A percentile compares a stretch with the other conserved stretches of the same genome.
Evolutionary conservation across 805 yeast species (phyloP).

Genomic region (Lachancea kluyveri): DNA sequence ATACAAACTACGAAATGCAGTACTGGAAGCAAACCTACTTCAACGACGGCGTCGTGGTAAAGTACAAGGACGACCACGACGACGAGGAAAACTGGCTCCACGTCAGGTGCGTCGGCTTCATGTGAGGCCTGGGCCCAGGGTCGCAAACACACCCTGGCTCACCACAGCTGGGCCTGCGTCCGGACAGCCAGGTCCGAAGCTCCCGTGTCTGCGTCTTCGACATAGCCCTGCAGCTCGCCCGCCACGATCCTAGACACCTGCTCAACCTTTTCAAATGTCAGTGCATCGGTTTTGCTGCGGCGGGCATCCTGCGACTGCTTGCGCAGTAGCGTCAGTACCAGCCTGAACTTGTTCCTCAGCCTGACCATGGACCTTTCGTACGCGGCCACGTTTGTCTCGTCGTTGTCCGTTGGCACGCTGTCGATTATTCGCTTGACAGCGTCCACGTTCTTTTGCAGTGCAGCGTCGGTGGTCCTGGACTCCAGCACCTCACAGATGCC

Average conservation of each 20-base stretch:
- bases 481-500: slow-evolving; percentile 43
- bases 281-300: slow-evolving; percentile 14
- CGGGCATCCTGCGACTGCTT: slow-evolving; percentile 9
- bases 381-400: slow-evolving; percentile 48
- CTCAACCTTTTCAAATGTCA: slow-evolving; percentile 33
- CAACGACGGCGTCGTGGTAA: slow-evolving; percentile 39
- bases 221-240: slow-evolving; percentile 28
- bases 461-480: slow-evolving; percentile 11
- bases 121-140: slow-evolving; percentile 9
- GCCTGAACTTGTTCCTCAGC: slow-evolving; percentile 57
- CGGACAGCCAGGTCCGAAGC: no score
- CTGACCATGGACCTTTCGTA: slow-evolving; percentile 47
- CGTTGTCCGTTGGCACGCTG: slow-evolving; percentile 38
- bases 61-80: slow-evolving; percentile 22
- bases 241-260: slow-evolving; percentile 26
- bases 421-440: slow-evolving; percentile 24
- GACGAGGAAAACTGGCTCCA: slow-evolving; percentile 22
- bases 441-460: slow-evolving; percentile 18
- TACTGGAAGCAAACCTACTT: slow-evolving; percentile 49
- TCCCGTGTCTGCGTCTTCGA: slow-evolving; percentile 19
- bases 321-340: slow-evolving; percentile 36
- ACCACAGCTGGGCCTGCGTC: no score
- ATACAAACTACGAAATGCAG: slow-evolving; percentile 46
- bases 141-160: no score
- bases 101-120: slow-evolving; percentile 20